These are phyloP conservation scores for Esteya vermicola DNA, from an alignment of 2,329 filamentous ascomycete species.

Conservation along the genomic window DNA sequence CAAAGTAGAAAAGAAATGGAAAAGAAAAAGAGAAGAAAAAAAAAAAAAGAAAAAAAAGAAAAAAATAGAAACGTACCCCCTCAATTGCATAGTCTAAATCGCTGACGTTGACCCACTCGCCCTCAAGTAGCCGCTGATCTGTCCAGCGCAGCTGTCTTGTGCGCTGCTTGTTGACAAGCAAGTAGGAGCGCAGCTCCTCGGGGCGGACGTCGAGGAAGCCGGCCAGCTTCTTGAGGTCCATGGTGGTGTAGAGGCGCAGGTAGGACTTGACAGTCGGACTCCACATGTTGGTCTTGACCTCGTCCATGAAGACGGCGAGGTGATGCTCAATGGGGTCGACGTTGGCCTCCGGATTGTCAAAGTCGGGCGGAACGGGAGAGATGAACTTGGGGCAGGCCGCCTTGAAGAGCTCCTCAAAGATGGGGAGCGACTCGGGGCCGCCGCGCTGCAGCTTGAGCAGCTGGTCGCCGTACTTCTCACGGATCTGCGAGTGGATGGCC, in stretches of 20 bases:
- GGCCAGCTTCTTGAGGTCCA: slow-evolving; percentile 96
- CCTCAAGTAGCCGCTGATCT: slow-evolving; percentile 79
- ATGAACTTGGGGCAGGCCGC: slow-evolving; percentile 99
- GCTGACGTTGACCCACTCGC: slow-evolving; percentile 82
- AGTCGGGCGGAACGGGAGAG: slow-evolving; percentile 90
- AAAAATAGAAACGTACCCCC: slow-evolving; percentile 48
- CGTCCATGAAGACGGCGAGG: slow-evolving; percentile 95
- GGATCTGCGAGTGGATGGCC: slow-evolving; percentile 93
- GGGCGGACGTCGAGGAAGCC: slow-evolving; percentile 94
- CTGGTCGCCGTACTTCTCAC: slow-evolving; percentile 99
- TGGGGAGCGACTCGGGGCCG: slow-evolving; percentile 83
- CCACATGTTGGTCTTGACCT: slow-evolving; percentile 99
- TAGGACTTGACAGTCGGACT: slow-evolving; percentile 97
- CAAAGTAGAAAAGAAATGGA: not conserved
- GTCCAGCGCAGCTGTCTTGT: slow-evolving; percentile 92
- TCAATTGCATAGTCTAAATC: slow-evolving; percentile 97
- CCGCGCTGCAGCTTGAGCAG: slow-evolving; percentile 92
- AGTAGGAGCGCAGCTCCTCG: slow-evolving; percentile 87
- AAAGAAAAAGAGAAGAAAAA: not conserved
- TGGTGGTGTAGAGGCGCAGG: slow-evolving; percentile 96
- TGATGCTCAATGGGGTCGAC: slow-evolving; percentile 97
- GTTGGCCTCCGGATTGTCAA: slow-evolving; percentile 92
- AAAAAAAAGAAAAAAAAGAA: slow-evolving; percentile 3
- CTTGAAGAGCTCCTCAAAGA: slow-evolving; percentile 98
- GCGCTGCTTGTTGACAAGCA: slow-evolving; percentile 96